A percentile compares a stretch with the other conserved stretches of the same genome.
Evolutionary conservation across 768 basidiomycete genomes (phyloP).

Genomic region (Mycena epipterygia): DNA sequence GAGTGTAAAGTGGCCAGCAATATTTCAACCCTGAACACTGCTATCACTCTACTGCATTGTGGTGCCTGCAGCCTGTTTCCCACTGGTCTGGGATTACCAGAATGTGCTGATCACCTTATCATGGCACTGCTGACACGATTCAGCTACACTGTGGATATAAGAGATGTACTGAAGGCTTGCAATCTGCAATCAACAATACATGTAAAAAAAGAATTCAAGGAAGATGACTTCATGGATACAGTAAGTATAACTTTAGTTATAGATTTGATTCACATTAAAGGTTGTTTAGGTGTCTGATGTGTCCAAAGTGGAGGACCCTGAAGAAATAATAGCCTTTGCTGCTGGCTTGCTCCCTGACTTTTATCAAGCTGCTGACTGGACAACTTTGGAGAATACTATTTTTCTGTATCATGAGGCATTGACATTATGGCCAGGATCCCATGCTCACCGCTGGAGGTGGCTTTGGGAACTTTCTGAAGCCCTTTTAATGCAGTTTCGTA

Average conservation of each 20-base stretch:
- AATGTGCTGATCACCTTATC: neutral
- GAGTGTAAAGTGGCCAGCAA: conserved; percentile 6
- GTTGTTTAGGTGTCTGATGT: neutral
- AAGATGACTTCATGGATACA: neutral
- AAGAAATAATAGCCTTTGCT: neutral
- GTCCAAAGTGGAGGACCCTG: neutral
- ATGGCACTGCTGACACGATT: neutral
- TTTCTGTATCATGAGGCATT: neutral
- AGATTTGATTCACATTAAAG: neutral
- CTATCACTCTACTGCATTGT: neutral
- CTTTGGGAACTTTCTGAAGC: neutral
- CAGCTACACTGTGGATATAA: neutral
- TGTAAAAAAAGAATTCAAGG: neutral
- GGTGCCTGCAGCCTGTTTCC: neutral
- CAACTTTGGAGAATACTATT: neutral
- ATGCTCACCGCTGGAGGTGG: neutral
- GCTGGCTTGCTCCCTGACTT: neutral
- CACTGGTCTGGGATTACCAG: neutral
- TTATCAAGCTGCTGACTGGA: neutral
- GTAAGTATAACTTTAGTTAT: neutral
- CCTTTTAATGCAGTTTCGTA: neutral
- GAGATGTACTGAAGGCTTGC: neutral
- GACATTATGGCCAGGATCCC: neutral
- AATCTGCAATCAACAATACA: neutral
- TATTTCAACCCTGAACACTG: conserved; percentile 1